Conservation (phyloP, 345 rosid species). For the Ceriops decandra region DNA sequence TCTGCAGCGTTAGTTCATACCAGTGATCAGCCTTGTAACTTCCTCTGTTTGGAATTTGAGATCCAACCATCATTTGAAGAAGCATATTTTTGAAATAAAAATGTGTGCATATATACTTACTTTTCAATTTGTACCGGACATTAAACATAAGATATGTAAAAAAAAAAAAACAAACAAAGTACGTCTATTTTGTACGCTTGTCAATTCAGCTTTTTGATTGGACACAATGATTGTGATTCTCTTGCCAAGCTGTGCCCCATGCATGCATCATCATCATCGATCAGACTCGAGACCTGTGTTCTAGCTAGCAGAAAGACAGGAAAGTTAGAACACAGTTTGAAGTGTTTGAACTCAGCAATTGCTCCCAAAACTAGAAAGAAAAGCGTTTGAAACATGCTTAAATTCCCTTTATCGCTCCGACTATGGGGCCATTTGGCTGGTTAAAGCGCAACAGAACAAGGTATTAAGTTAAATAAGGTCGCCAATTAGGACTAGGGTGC, state of each 20-base stretch:
- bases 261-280: slow-evolving; percentile 12
- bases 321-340: neutral
- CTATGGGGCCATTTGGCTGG: slow-evolving; percentile 36
- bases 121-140: no score
- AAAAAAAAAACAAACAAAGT: no score
- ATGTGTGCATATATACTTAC: no score
- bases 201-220: no score
- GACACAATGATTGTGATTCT: neutral
- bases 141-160: no score
- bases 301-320: neutral
- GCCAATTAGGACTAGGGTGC: neutral
- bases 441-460: slow-evolving; percentile 35
- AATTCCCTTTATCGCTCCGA: slow-evolving; percentile 4
- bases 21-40: no score
- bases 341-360: slow-evolving; percentile 13
- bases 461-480: slow-evolving; percentile 8
- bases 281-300: neutral
- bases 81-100: no score
- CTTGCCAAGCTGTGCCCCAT: neutral
- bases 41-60: no score
- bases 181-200: no score
- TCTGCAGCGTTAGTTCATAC: no score
- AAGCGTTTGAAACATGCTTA: slow-evolving; percentile 2
- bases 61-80: no score
- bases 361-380: slow-evolving; percentile 22